These are phyloP conservation scores for Mucor circinelloides DNA, from an alignment of 371 early-diverging fungal species.

Conservation along the genomic window DNA sequence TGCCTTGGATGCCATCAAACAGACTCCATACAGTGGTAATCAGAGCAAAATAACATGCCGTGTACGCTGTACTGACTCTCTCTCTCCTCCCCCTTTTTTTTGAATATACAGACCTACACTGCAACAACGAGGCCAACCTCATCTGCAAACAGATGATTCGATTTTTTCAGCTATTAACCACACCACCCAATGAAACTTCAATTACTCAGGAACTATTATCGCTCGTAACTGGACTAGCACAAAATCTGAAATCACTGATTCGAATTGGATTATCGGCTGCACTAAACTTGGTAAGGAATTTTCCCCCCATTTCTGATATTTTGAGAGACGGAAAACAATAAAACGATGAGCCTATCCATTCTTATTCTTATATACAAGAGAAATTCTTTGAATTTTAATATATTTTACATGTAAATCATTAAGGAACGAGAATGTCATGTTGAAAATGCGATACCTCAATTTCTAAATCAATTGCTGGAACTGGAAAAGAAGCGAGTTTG, in stretches of 20 bases:
- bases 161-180: conserved; percentile 49
- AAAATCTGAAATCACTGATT: conserved; percentile 58
- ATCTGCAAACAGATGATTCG: conserved; percentile 35
- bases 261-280: conserved; percentile 86
- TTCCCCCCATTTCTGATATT: neutral
- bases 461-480: conserved; percentile 59
- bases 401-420: neutral
- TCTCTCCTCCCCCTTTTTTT: neutral
- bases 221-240: conserved; percentile 77
- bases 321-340: neutral
- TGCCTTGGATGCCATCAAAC: conserved; percentile 67
- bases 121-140: conserved; percentile 72
- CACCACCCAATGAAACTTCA: conserved; percentile 59
- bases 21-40: neutral
- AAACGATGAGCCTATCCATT: neutral
- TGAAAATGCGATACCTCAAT: conserved; percentile 49
- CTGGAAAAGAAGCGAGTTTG: conserved; percentile 58
- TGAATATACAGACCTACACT: conserved; percentile 52
- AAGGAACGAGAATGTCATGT: conserved; percentile 37
- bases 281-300: conserved; percentile 70
- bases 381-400: neutral
- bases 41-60: neutral
- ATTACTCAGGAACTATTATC: conserved; percentile 87
- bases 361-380: neutral
- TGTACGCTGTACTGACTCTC: neutral